Evolutionary conservation across 2,329 filamentous ascomycete species (phyloP).

Genomic region (Diaporthe humulicola): DNA sequence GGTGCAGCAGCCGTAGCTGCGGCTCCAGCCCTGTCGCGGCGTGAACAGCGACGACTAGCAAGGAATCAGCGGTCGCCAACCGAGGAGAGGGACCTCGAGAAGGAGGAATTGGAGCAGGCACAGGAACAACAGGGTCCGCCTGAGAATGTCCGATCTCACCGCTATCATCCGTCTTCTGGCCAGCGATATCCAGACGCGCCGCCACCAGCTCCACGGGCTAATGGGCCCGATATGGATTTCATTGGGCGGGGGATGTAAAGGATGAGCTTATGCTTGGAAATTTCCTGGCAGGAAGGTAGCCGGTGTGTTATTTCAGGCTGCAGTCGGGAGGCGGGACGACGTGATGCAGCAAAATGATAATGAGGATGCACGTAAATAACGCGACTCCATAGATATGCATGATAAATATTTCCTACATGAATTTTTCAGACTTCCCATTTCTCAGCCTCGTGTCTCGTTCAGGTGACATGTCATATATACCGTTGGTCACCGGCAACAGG

Average conservation of each 20-base stretch:
- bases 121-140: conserved; percentile 23
- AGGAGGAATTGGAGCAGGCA: conserved; percentile 35
- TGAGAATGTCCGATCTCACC: conserved; percentile 12
- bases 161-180: conserved; percentile 37
- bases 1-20: background rate
- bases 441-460: background rate
- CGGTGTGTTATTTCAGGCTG: background rate
- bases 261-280: too few relatives aligned
- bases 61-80: background rate
- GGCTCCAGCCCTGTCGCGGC: conserved; percentile 22
- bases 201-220: conserved; percentile 6
- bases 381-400: conserved; percentile 13
- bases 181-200: conserved; percentile 33
- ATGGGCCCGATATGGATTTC: conserved; percentile 32
- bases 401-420: background rate
- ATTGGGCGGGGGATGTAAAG: conserved; percentile 33
- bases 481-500: background rate
- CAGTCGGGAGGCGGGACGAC: conserved; percentile 1
- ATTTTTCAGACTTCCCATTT: background rate
- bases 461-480: conserved; percentile 5
- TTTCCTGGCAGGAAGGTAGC: background rate
- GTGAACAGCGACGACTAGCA: conserved; percentile 29
- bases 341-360: background rate
- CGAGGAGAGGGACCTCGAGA: conserved; percentile 29
- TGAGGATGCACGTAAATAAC: background rate